Percentiles rank a stretch among this genome's conserved stretches.
phyloP scores from a whole-genome alignment of 2,329 filamentous ascomycete species.

The Hypoxylon rubiginosum region DNA sequence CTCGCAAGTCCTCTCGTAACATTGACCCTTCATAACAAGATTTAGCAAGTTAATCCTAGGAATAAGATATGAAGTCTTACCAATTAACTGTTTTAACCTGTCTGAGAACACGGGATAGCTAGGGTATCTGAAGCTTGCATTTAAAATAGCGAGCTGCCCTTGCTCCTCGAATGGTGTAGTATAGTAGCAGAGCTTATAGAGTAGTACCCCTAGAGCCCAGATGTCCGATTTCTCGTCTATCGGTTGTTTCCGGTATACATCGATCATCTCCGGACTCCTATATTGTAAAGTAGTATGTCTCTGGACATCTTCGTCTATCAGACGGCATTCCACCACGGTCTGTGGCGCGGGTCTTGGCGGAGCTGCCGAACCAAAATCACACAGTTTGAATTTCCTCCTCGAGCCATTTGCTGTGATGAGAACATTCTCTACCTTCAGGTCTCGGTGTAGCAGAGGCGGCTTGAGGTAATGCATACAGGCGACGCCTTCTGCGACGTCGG shows the following conservation, averaged over 20 bases:
- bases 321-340: conserved; percentile 86
- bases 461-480: conserved; percentile 99
- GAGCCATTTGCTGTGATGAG: conserved; percentile 80
- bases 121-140: conserved; percentile 94
- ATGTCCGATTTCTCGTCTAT: conserved; percentile 99
- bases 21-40: conserved; percentile 75
- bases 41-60: conserved; percentile 31
- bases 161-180: conserved; percentile 99
- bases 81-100: conserved; percentile 88
- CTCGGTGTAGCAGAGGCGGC: conserved; percentile 90
- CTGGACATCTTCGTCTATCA: conserved; percentile 97
- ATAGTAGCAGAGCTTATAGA: conserved; percentile 99
- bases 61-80: conserved; percentile 62
- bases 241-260: conserved; percentile 95
- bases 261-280: conserved; percentile 97
- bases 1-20: conserved; percentile 84
- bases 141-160: conserved; percentile 95
- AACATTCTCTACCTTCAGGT: conserved; percentile 98
- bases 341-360: conserved; percentile 86
- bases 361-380: conserved; percentile 96
- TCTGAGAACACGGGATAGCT: conserved; percentile 91
- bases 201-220: conserved; percentile 92
- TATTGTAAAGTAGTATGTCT: conserved; percentile 98
- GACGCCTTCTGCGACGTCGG: conserved; percentile 94
- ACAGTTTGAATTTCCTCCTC: conserved; percentile 90